Evolutionary conservation across 192 early-diverging fungal genomes (phyloP), one percentile per base, ranked within the genome.

Genomic region (Gaertneriomyces sp.): DNA sequence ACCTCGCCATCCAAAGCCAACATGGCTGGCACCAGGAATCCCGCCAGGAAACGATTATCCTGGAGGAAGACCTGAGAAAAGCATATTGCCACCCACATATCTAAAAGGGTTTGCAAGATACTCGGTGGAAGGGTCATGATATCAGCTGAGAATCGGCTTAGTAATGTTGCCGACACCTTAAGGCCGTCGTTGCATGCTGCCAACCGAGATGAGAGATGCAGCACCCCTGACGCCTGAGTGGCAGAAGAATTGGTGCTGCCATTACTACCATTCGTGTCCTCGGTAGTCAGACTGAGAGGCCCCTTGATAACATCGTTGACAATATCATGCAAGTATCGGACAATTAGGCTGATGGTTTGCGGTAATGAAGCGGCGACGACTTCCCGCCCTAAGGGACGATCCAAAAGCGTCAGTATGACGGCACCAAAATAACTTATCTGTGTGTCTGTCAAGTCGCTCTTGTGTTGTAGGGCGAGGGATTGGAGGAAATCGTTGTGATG

Each of bases 31-130:
- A 47, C 17, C 1, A 77, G 60, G 59, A 73, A 66, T 10, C 75
- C 75, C 1, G 68, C 63, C 67, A 77, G 55, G 46, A 77, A 77
- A 56, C 67, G 75, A 57, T 58, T 70, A 14, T 77, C 71, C 33
- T 53, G 55, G 17, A 61, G 6, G 49, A 63, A 77, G 14, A 42
- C 47, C 4, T 51, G n/a, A 8, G 61, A 60, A 49, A 64, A 70
- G 33, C 63, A 59, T n/a, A 67, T 59, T 14, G 6, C 7, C 41
- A 66, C 19, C 39, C 12, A 17, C 11, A 39, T 39, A 39, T 62
- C 46, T 19, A 64, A 44, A 5, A 70, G 47, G 5, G 57, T 16
- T 11, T 25, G 19, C 20, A 63, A 33, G 10, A 54, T 10, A 33
- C 25, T 33, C 25, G 25, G 25, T 33, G 25, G 25, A 33, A 33